Percentiles rank a stretch among this genome's conserved stretches.
Evolutionary conservation across 2,329 filamentous ascomycete species (phyloP).

Genomic region (Stromatinia cepivora): DNA sequence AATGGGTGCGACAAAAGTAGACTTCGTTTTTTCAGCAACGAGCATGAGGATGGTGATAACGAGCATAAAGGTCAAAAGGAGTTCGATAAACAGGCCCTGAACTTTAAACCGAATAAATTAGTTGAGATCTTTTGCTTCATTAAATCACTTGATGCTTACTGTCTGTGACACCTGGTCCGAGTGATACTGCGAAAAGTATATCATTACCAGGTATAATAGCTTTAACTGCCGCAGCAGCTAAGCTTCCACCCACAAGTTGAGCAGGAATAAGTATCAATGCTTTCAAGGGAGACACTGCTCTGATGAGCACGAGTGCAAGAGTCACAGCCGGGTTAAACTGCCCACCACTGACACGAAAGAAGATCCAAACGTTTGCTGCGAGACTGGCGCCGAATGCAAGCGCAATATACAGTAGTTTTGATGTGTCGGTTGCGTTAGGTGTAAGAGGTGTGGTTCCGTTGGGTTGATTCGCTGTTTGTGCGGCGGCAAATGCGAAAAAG

Average conservation of each 20-base stretch:
- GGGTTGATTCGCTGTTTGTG: constrained; percentile 30
- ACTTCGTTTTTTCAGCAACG: constrained; percentile 30
- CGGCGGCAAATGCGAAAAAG: constrained; percentile 33
- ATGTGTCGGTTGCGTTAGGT: constrained; percentile 34
- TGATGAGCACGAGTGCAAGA: constrained; percentile 39
- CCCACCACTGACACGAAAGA: constrained; percentile 53
- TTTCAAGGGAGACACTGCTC: constrained; percentile 37
- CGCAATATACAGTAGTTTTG: constrained; percentile 42
- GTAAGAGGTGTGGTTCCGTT: constrained; percentile 16
- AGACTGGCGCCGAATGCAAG: constrained; percentile 44
- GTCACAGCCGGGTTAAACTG: constrained; percentile 42
- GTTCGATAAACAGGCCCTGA: constrained; percentile 50
- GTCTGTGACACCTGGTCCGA: constrained; percentile 13
- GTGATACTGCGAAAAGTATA: constrained; percentile 19
- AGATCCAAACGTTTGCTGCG: constrained; percentile 57
- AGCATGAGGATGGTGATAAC: constrained; percentile 52
- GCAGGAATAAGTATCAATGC: constrained; percentile 34
- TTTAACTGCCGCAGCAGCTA: constrained; percentile 44
- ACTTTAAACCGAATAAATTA: background rate
- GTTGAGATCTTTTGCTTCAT: background rate
- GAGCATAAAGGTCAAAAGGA: constrained; percentile 48
- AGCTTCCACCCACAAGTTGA: constrained; percentile 38
- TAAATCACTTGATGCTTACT: constrained; percentile 2
- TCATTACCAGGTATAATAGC: constrained; percentile 32
- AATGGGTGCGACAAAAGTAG: constrained; percentile 50